A percentile compares a stretch with the other conserved stretches of the same genome.
These are phyloP conservation scores for Quercus dentata DNA, from an alignment of 306 rosid genomes.

Conservation along the genomic window DNA sequence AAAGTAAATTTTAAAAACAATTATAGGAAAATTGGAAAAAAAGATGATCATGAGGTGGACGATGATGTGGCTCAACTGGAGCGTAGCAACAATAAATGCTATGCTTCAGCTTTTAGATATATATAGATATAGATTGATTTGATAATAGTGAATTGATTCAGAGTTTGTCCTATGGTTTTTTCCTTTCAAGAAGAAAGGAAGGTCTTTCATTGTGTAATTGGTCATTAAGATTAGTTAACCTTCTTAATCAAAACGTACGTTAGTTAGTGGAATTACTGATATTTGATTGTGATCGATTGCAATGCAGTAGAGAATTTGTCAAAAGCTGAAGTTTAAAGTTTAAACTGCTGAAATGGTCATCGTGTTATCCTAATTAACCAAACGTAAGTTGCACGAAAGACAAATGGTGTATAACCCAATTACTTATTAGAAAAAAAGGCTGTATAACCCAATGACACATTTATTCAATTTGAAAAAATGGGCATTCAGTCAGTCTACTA, in stretches of 20 bases:
- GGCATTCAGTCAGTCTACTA: neutral
- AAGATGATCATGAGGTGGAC: too few relatives aligned
- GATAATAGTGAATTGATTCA: too few relatives aligned
- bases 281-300: neutral
- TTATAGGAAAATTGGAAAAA: too few relatives aligned
- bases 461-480: neutral
- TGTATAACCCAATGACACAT: neutral
- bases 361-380: neutral
- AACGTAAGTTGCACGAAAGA: neutral
- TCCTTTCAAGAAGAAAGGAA: too few relatives aligned
- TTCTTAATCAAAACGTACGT: neutral
- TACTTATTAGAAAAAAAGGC: neutral
- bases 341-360: neutral
- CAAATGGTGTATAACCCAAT: neutral
- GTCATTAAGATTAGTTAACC: too few relatives aligned
- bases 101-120: too few relatives aligned
- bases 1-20: too few relatives aligned
- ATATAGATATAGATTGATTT: too few relatives aligned
- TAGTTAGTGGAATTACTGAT: neutral
- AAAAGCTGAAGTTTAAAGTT: neutral
- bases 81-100: too few relatives aligned
- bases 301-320: neutral
- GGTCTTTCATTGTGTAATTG: too few relatives aligned
- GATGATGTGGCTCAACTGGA: too few relatives aligned
- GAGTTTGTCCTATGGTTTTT: rapidly evolving